phyloP scores from a whole-genome alignment of 2,329 filamentous ascomycete species.

The Sporothrix luriei region DNA sequence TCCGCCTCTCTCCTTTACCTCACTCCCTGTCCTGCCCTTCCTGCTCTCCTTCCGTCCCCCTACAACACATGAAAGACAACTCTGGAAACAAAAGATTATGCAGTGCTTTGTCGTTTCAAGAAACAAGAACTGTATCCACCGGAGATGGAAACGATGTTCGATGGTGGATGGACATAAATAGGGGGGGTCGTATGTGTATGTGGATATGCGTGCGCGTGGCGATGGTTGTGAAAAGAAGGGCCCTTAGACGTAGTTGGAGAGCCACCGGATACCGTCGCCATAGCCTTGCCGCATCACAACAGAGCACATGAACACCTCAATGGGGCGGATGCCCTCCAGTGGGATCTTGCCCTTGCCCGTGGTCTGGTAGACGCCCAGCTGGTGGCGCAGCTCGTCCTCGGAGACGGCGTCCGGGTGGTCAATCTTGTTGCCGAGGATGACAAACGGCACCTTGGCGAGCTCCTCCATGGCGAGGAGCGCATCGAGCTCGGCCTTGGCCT shows the following conservation, averaged over 20 bases:
- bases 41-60: neutral
- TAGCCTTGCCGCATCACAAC: slow-evolving; percentile 98
- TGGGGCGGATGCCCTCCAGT: slow-evolving; percentile 83
- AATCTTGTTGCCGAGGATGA: slow-evolving; percentile 98
- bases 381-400: slow-evolving; percentile 91
- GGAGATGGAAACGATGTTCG: neutral
- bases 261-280: slow-evolving; percentile 86
- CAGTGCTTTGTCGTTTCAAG: slow-evolving; percentile 19
- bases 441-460: slow-evolving; percentile 90
- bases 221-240: neutral
- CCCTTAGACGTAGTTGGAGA: slow-evolving; percentile 83
- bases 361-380: slow-evolving; percentile 92
- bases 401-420: slow-evolving; percentile 94
- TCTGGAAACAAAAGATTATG: neutral
- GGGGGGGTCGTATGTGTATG: neutral
- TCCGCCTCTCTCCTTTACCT: neutral
- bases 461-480: slow-evolving; percentile 96
- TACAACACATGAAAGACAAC: slow-evolving; percentile 5
- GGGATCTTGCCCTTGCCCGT: slow-evolving; percentile 95
- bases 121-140: neutral
- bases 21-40: neutral
- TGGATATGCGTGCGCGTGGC: neutral
- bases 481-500: slow-evolving; percentile 96
- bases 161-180: slow-evolving; percentile 6
- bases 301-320: slow-evolving; percentile 99